A percentile compares a stretch with the other conserved stretches of the same genome.
phyloP scores from a whole-genome alignment of 2,329 filamentous ascomycete genomes.

The Fusarium sp. region DNA sequence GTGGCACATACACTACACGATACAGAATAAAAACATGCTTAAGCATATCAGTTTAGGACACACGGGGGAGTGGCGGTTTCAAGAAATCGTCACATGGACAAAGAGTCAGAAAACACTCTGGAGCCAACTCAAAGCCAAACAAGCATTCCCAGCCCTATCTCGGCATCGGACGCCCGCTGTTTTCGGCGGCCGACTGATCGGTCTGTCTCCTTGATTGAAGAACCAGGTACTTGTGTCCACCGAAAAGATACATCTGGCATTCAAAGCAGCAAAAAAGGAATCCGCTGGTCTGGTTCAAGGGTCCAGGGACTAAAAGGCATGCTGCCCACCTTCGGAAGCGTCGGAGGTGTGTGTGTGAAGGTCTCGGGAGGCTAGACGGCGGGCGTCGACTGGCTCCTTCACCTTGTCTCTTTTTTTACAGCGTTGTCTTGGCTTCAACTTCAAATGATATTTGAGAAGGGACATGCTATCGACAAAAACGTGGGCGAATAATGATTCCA shows the following conservation, averaged over 20 bases:
- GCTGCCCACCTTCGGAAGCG: conserved; percentile 26
- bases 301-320: conserved; percentile 1
- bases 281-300: conserved; percentile 5
- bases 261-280: not conserved
- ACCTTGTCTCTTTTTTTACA: not conserved
- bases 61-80: conserved; percentile 10
- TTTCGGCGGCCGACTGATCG: not conserved
- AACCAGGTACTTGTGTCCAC: conserved; percentile 22
- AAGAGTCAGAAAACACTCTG: not conserved
- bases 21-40: conserved; percentile 21
- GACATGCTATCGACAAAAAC: not conserved
- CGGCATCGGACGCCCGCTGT: conserved; percentile 7
- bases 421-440: not conserved
- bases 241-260: conserved; percentile 28
- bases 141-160: conserved; percentile 19
- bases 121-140: conserved; percentile 10
- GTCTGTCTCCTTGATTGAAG: not conserved
- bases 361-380: conserved; percentile 15
- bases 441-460: not conserved
- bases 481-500: not conserved
- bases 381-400: not conserved
- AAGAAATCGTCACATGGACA: not conserved
- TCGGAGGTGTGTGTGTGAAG: conserved; percentile 9
- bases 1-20: conserved; percentile 11
- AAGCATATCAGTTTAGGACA: not conserved